Base-by-base conservation (phyloP, 768 basidiomycete species). In the Sarcodon aspratus region DNA sequence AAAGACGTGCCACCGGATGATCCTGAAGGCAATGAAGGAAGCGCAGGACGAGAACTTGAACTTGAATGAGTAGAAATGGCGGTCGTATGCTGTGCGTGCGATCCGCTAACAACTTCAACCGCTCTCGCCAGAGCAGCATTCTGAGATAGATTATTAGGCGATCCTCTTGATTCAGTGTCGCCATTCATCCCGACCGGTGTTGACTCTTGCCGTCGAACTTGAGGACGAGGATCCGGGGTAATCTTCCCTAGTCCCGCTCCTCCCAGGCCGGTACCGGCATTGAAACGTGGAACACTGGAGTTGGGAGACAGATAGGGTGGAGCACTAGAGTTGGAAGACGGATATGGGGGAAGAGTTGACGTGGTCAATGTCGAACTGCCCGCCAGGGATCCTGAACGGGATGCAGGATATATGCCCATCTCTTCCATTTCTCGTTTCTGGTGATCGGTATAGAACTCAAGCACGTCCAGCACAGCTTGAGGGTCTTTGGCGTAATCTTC, bases 401-500 rank as follows among this genome's bases (percentile, higher is more conserved):
- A 45, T 47, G 58, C 52, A 52, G 53, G 48, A 49, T 49, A 45
- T 57, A 66, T 68, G 3, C 69, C 62, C 60, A 75, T 67, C 38
- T 81, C 79, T 58, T 93, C 90, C 59, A 83, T 66, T 63, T 95
- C 91, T n/a, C 91, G 86, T 62, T 93, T 95, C 70, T 95, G 91
- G 57, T 91, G 89, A 63, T 95, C 92, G 10, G 94, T 97, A 65
- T 97, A 99, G 69, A 98, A 99, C 61, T 98, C 94, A 52, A 99
- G 81, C 1, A 96, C 95, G 52, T 97, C 95, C 13, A 98, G 75
- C 11, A 99, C 95, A 1, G 95, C 95, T 59, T 98, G 95, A 0
- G 95, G 95, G 60, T 99, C 87, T 61, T 87, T 88, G 5, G 89
- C 92, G 50, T 97, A 96, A 65, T 99, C 95, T 67, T 99, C 95